Evolutionary conservation across 257 asterid species (phyloP).

Genomic region (Coffea canephora): DNA sequence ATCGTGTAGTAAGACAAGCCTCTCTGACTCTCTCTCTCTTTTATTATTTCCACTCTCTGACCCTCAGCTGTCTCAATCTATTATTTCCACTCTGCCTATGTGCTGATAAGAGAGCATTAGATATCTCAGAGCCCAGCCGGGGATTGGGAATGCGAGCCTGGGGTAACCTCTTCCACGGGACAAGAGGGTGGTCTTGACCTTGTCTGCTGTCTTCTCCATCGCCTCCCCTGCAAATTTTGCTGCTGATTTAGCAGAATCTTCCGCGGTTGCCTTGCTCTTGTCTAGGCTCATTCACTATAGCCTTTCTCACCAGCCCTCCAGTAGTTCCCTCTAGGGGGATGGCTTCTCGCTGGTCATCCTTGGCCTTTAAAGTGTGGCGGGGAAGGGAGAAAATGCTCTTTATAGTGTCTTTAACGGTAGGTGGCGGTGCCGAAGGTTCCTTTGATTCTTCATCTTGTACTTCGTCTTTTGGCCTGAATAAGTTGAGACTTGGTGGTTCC

Average conservation of each 20-base stretch:
- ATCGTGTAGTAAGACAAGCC: too few relatives aligned
- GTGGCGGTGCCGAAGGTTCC: too few relatives aligned
- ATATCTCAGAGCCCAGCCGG: slow-evolving; percentile 19
- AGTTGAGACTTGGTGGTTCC: not conserved
- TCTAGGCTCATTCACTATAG: slow-evolving; percentile 34
- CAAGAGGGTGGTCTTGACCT: slow-evolving; percentile 18
- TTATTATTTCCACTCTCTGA: too few relatives aligned
- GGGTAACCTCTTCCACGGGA: not conserved
- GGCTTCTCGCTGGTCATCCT: not conserved
- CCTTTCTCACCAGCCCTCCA: slow-evolving; percentile 34
- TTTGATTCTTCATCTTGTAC: not conserved
- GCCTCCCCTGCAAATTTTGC: slow-evolving; percentile 21
- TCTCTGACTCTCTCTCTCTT: not conserved
- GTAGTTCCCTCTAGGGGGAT: not conserved
- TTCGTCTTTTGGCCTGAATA: not conserved
- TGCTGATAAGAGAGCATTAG: too few relatives aligned
- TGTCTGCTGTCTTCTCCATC: slow-evolving; percentile 8
- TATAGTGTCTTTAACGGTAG: slow-evolving; percentile 23
- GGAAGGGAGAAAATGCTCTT: slow-evolving; percentile 22
- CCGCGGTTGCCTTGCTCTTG: slow-evolving; percentile 26
- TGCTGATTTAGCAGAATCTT: slow-evolving; percentile 36
- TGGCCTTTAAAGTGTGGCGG: slow-evolving; percentile 7
- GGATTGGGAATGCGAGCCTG: not conserved
- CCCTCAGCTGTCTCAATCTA: not conserved
- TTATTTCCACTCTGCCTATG: too few relatives aligned